Evolutionary conservation across 148 eudicot genomes (phyloP).

Genomic region (Hydrangea macrophylla): DNA sequence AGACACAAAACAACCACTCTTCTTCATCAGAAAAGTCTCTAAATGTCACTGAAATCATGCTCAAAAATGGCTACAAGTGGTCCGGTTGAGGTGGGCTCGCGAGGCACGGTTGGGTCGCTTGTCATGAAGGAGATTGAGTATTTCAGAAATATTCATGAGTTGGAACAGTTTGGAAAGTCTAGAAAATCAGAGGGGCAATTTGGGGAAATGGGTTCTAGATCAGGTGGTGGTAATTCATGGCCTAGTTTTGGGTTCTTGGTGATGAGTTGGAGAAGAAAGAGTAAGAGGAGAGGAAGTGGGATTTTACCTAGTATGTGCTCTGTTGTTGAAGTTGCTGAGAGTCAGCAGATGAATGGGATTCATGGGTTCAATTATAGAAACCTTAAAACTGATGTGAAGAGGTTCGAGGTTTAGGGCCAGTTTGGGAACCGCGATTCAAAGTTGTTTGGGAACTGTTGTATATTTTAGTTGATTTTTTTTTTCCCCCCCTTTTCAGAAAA

Average conservation of each 20-base stretch:
- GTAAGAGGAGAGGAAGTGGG: conserved; percentile 43
- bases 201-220: conserved; percentile 18
- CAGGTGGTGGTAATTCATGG: conserved; percentile 22
- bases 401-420: conserved; percentile 25
- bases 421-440: no score
- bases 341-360: conserved; percentile 36
- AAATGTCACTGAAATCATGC: neutral
- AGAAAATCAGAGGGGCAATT: conserved; percentile 23
- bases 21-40: neutral
- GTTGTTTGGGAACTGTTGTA: no score
- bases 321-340: conserved; percentile 55
- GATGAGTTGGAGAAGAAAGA: conserved; percentile 48
- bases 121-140: conserved; percentile 79
- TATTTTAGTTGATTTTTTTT: no score
- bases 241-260: conserved; percentile 37
- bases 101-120: conserved; percentile 82
- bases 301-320: conserved; percentile 66
- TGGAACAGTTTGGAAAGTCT: conserved; percentile 23
- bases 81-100: conserved; percentile 74
- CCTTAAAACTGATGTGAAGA: conserved; percentile 50
- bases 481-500: no score
- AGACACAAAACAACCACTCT: conserved; percentile 7
- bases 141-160: conserved; percentile 44
- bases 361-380: conserved; percentile 53
- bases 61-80: conserved; percentile 34